Evolutionary conservation across 352 stramenopile species (phyloP), one percentile per base, ranked within the genome.

Genomic region (Achlya hypogyna): DNA sequence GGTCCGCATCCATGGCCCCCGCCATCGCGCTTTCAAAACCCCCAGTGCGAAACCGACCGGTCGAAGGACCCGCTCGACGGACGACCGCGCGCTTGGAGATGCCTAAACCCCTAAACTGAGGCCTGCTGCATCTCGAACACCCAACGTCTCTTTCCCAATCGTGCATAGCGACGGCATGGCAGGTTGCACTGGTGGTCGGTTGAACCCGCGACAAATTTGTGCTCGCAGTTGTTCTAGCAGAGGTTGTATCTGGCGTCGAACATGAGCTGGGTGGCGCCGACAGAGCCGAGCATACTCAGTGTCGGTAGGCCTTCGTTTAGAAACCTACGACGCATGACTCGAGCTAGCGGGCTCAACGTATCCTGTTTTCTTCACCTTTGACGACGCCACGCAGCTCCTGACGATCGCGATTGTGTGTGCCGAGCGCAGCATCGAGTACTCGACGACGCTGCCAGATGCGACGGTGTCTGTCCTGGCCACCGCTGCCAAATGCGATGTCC

Each of bases 1-100:
- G 65, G 58, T 96, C 87, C 3, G 72, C 27, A 56, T 63, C 62
- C 60, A 67, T 67, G 4, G 32, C 27, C 38, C 35, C 54, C 23
- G 38, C 25, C 22, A 6, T 27, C 5, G 12, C 51, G 22, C 23
- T 31, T 27, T 45, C 38, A 9, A 45, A n/a, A n/a, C n/a, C n/a
- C 45, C 22, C 20, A 22, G 22, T 4, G 6, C 38, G 51, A 58
- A 58, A 58, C 51, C 51, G 51, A n/a, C n/a, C n/a, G n/a, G n/a
- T n/a, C n/a, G n/a, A n/a, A n/a, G n/a, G n/a, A n/a, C n/a, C n/a
- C n/a, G n/a, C n/a, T n/a, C n/a, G n/a, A n/a, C n/a, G n/a, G n/a
- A n/a, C n/a, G n/a, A n/a, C n/a, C n/a, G n/a, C n/a, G n/a, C n/a
- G n/a, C n/a, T n/a, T n/a, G n/a, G n/a, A n/a, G n/a, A n/a, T n/a